These are phyloP conservation scores for Neurospora sp. DNA, from an alignment of 495 filamentous ascomycete species.

Conservation along the genomic window DNA sequence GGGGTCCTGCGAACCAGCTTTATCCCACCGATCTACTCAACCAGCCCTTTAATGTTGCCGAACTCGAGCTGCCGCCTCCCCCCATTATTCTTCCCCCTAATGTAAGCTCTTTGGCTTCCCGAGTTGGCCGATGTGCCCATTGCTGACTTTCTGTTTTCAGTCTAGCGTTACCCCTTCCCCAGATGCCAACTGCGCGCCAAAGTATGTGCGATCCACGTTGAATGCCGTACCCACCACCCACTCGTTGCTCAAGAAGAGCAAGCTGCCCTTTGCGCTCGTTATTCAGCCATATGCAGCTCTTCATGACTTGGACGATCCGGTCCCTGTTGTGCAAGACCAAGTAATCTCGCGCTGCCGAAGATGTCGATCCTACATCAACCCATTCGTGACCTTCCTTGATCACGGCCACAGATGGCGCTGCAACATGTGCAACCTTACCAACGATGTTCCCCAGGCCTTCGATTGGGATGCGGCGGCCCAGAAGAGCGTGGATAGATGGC, in stretches of 20 bases:
- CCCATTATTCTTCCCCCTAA: conserved; percentile 85
- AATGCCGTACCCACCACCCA: conserved; percentile 89
- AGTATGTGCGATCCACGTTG: conserved; percentile 90
- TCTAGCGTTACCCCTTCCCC: conserved; percentile 88
- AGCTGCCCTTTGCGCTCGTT: conserved; percentile 86
- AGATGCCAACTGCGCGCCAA: conserved; percentile 81
- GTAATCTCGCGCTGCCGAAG: conserved; percentile 93
- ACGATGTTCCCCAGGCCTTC: conserved; percentile 96
- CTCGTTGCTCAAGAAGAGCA: conserved; percentile 89
- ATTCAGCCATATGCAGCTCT: conserved; percentile 92
- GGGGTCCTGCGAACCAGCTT: conserved; percentile 68
- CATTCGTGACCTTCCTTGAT: conserved; percentile 90
- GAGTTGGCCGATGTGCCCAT: neutral
- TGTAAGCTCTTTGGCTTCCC: conserved; percentile 44
- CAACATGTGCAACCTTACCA: conserved; percentile 99
- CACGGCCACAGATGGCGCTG: conserved; percentile 97
- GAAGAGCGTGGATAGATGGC: conserved; percentile 81
- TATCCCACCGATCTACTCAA: conserved; percentile 84
- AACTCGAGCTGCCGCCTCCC: conserved; percentile 86
- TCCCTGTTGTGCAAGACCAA: conserved; percentile 91
- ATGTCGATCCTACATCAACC: conserved; percentile 95
- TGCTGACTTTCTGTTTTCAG: conserved; percentile 39
- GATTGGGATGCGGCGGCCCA: conserved; percentile 93
- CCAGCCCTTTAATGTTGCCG: conserved; percentile 86
- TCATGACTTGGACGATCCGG: conserved; percentile 81